Evolutionary conservation across 2,329 filamentous ascomycete genomes (phyloP).

Genomic region (Diplocarpon mali): DNA sequence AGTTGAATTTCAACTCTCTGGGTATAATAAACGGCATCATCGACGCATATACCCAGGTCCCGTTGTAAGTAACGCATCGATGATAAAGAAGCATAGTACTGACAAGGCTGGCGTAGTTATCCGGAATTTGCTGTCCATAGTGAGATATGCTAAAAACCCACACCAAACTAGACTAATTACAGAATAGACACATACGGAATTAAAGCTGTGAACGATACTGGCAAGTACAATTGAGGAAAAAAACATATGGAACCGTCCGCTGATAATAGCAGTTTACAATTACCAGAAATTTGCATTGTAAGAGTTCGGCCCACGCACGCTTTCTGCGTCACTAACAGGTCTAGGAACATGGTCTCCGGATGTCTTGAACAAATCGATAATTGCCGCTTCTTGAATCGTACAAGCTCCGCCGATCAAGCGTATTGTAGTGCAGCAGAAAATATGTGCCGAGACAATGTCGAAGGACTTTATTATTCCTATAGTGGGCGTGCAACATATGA

Average conservation of each 20-base stretch:
- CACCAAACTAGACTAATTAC: neutral
- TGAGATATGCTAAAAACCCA: neutral
- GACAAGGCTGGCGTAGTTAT: constrained; percentile 11
- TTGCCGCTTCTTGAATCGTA: constrained; percentile 36
- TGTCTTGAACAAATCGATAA: constrained; percentile 33
- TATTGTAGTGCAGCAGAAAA: constrained; percentile 40
- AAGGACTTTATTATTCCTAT: constrained; percentile 28
- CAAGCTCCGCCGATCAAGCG: constrained; percentile 27
- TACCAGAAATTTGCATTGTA: constrained; percentile 40
- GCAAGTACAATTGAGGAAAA: neutral
- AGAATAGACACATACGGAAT: constrained; percentile 31
- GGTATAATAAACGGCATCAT: constrained; percentile 61
- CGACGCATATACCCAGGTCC: constrained; percentile 46
- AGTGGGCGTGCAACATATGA: constrained; percentile 37
- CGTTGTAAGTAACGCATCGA: constrained; percentile 9
- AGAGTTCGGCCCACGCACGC: neutral
- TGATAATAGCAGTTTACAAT: constrained; percentile 34
- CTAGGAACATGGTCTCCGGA: constrained; percentile 29
- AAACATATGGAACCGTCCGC: neutral
- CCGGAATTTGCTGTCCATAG: constrained; percentile 35
- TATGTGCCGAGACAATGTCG: constrained; percentile 46
- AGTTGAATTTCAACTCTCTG: constrained; percentile 48
- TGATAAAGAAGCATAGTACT: neutral
- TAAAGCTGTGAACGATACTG: constrained; percentile 19
- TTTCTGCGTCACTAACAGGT: neutral